Conservation (phyloP, 2,329 filamentous ascomycete species). For the Cercospora berteroae region DNA sequence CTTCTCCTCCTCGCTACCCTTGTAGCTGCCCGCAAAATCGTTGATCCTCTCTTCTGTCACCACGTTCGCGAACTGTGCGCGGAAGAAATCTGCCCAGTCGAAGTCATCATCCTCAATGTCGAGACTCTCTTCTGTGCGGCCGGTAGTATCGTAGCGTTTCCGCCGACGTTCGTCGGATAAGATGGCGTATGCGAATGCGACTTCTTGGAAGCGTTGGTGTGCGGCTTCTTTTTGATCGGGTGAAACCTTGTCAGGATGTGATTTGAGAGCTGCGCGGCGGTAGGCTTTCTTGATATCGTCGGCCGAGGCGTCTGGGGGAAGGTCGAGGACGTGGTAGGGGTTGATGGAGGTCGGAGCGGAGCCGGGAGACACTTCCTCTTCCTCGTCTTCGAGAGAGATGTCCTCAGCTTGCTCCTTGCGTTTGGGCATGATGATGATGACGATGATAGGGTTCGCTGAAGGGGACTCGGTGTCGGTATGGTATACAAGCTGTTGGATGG, state of each 20-base stretch:
- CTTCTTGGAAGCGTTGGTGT: conserved; percentile 78
- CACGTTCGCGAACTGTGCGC: conserved; percentile 74
- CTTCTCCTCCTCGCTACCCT: conserved; percentile 80
- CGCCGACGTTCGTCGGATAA: conserved; percentile 80
- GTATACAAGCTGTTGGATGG: background rate
- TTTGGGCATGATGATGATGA: conserved; percentile 22
- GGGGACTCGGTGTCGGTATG: background rate
- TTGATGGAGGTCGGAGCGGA: conserved; percentile 66
- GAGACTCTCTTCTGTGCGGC: conserved; percentile 80
- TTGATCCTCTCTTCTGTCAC: conserved; percentile 73
- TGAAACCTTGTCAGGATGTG: conserved; percentile 63
- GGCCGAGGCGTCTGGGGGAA: conserved; percentile 65
- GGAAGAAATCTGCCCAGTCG: conserved; percentile 87
- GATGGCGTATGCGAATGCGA: conserved; percentile 91
- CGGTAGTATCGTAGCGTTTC: conserved; percentile 83
- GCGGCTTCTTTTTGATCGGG: conserved; percentile 68
- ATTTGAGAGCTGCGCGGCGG: conserved; percentile 81
- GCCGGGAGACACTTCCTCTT: conserved; percentile 54
- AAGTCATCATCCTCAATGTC: conserved; percentile 65
- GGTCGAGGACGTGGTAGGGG: conserved; percentile 76
- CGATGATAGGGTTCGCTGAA: background rate
- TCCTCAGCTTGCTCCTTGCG: conserved; percentile 13
- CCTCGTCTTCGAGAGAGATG: conserved; percentile 13
- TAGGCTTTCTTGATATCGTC: conserved; percentile 88
- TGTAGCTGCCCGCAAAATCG: conserved; percentile 74